A percentile compares a stretch with the other conserved stretches of the same genome.
phyloP scores from a whole-genome alignment of 2,329 filamentous ascomycete genomes.

The Venturia aucupariae region DNA sequence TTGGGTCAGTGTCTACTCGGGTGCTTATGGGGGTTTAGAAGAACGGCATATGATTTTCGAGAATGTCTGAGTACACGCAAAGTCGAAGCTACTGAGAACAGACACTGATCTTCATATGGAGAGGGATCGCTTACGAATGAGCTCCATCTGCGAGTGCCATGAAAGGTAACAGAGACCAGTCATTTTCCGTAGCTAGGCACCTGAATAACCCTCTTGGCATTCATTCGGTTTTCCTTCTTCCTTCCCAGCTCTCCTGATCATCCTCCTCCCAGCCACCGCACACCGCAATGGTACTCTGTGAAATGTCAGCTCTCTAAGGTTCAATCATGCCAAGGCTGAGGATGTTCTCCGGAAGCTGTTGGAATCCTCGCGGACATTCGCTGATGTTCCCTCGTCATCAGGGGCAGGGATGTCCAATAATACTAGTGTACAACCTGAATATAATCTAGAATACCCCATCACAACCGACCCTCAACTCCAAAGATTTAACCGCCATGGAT shows the following conservation, averaged over 20 bases:
- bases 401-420: neutral
- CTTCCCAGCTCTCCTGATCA: neutral
- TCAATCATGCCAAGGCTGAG: neutral
- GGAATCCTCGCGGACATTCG: neutral
- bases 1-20: neutral
- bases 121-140: constrained; percentile 59
- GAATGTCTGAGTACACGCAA: neutral
- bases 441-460: neutral
- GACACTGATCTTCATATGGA: too few relatives aligned
- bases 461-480: neutral
- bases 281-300: constrained; percentile 4
- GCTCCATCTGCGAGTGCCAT: constrained; percentile 96
- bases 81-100: neutral
- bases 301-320: too few relatives aligned
- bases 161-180: constrained; percentile 82
- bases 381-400: constrained; percentile 7
- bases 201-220: constrained; percentile 5
- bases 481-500: constrained; percentile 30
- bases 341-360: neutral
- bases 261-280: constrained; percentile 3
- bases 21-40: neutral
- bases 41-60: neutral
- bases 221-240: neutral
- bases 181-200: constrained; percentile 57
- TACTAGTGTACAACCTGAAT: neutral